phyloP scores from a whole-genome alignment of 805 yeast genomes.

The Soucietia sequanensis region DNA sequence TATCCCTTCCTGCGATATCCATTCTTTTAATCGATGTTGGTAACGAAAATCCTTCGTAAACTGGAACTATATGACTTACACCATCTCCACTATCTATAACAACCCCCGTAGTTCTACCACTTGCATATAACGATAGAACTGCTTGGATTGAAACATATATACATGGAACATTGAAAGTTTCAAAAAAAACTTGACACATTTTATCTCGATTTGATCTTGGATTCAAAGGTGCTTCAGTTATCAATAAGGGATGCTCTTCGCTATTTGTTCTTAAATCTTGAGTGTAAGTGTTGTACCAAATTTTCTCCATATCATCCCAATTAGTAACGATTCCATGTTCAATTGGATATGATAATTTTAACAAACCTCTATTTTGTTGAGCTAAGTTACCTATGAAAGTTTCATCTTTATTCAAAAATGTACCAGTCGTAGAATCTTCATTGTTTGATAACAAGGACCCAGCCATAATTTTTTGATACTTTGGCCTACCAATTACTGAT shows the following conservation, averaged over 20 bases:
- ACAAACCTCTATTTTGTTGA: conserved; percentile 73
- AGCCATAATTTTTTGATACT: conserved; percentile 81
- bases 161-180: conserved; percentile 74
- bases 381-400: conserved; percentile 75
- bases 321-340: conserved; percentile 74
- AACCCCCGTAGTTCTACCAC: conserved; percentile 88
- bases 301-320: conserved; percentile 83
- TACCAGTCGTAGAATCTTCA: conserved; percentile 26
- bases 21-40: conserved; percentile 69
- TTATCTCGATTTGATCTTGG: conserved; percentile 60
- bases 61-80: conserved; percentile 83
- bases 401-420: conserved; percentile 61
- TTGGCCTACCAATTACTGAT: conserved; percentile 75
- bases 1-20: conserved; percentile 84
- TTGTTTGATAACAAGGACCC: conserved; percentile 22
- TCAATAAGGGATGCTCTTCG: conserved; percentile 83
- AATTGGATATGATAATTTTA: conserved; percentile 69
- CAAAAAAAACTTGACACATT: conserved; percentile 66
- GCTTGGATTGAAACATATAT: conserved; percentile 73
- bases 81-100: conserved; percentile 95
- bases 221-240: conserved; percentile 88
- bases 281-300: conserved; percentile 71
- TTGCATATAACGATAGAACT: conserved; percentile 78
- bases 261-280: conserved; percentile 55
- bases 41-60: conserved; percentile 83